A percentile compares a stretch with the other conserved stretches of the same genome.
Conservation (phyloP, 768 basidiomycete genomes). For the Podaxis sp. region DNA sequence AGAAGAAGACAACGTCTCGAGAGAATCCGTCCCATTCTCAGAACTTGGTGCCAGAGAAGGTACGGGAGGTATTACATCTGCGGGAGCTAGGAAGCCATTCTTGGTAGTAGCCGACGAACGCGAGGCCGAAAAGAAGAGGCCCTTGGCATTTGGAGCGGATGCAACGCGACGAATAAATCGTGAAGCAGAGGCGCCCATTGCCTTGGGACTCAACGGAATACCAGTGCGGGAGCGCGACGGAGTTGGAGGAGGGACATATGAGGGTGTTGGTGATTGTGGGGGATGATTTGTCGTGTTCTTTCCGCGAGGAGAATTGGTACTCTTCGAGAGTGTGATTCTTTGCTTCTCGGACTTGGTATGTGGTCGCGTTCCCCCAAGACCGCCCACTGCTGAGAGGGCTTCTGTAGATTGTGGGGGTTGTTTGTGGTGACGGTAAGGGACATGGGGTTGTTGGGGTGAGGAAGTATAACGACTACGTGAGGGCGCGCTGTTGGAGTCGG, state of each 20-base stretch:
- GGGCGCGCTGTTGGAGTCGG: slow-evolving; percentile 56
- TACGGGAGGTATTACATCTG: slow-evolving; percentile 55
- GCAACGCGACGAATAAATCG: slow-evolving; percentile 95
- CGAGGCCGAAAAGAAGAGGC: slow-evolving; percentile 68
- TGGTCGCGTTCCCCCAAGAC: slow-evolving; percentile 26
- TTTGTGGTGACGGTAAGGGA: slow-evolving; percentile 30
- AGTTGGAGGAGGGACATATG: slow-evolving; percentile 29
- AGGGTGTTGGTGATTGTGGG: slow-evolving; percentile 43
- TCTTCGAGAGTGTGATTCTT: slow-evolving; percentile 25
- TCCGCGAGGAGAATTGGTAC: slow-evolving; percentile 25
- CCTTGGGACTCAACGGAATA: slow-evolving; percentile 64
- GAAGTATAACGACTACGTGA: slow-evolving; percentile 27
- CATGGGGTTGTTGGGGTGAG: slow-evolving; percentile 27
- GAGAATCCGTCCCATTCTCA: slow-evolving; percentile 65
- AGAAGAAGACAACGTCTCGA: slow-evolving; percentile 77
- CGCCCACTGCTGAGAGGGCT: slow-evolving; percentile 35
- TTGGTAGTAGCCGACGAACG: slow-evolving; percentile 62
- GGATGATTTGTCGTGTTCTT: slow-evolving; percentile 45
- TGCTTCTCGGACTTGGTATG: slow-evolving; percentile 50
- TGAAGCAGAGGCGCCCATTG: slow-evolving; percentile 72
- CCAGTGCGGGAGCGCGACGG: slow-evolving; percentile 46
- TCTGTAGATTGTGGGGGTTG: slow-evolving; percentile 38
- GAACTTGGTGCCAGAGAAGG: slow-evolving; percentile 49
- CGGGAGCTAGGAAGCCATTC: slow-evolving; percentile 78
- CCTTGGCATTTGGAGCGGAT: slow-evolving; percentile 95